Evolutionary conservation across 345 rosid species (phyloP), one percentile per base, ranked within the genome.

Genomic region (Eucalyptus erythrocorys): DNA sequence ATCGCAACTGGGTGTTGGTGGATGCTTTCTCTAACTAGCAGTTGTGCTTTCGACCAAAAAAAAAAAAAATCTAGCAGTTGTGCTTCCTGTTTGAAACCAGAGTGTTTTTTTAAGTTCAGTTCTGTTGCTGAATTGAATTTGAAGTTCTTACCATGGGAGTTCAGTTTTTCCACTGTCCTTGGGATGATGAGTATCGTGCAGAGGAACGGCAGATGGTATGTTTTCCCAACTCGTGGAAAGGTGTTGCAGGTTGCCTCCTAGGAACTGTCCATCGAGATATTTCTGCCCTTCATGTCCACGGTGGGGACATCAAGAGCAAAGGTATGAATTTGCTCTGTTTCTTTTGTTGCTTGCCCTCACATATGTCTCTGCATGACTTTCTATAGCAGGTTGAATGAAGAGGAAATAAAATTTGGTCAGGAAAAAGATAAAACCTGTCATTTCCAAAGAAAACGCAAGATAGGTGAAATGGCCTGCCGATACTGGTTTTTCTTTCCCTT

Each of bases 391-490:
- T 90, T 89, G 88, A 92, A 89, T 94, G 53, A 93, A 91, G 91
- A 88, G 92, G 88, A 93, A 80, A 85, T 91, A 92, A 45, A 88
- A 37, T n/a, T 87, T 93, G 68, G 89, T 88, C 37, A 93, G 92
- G 90, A 93, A 92, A 59, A 93, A 91, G 87, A 86, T 90, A 5
- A 93, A 92, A 87, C 92, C 93, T 32, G 88, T 92, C 88, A 90
- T 92, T 88, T 91, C 88, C 48, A 91, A 89, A 7, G 94, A 92
- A 5, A 93, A 92, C 87, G 87, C 92, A 92, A 92, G 71, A 27
- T 37, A 6, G 15, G 82, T 21, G 47, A 76, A 76, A 76, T 76
- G 47, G 82, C 82, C 82, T 8, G 2, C 47, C 30, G 21, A 10
- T 10, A 11, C 47, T 37, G 82, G 82, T 76, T 40, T 40, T 37